Conservation (phyloP, 345 rosid genomes). For the Lumnitzera racemosa region DNA sequence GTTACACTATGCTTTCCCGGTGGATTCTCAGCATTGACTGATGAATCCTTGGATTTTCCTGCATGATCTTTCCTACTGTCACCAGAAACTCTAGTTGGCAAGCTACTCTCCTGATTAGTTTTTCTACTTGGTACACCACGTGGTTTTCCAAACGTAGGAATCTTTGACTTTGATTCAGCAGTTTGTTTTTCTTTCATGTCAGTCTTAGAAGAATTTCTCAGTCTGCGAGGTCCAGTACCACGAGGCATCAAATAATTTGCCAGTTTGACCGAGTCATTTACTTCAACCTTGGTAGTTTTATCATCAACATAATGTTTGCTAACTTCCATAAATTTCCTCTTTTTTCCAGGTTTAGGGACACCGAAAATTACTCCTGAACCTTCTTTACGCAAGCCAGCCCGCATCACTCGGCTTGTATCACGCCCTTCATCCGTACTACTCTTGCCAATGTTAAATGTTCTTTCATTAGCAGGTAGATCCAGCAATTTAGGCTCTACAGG, state of each 20-base stretch:
- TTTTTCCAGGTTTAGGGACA: conserved; percentile 98
- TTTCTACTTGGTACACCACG: conserved; percentile 38
- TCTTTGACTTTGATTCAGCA: conserved; percentile 41
- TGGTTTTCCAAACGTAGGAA: conserved; percentile 22
- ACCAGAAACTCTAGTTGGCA: conserved; percentile 24
- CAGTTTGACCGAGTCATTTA: conserved; percentile 58
- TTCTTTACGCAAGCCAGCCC: conserved; percentile 82
- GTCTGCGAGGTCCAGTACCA: conserved; percentile 51
- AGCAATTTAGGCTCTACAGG: conserved; percentile 39
- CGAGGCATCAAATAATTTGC: conserved; percentile 62
- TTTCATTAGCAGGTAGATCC: conserved; percentile 50
- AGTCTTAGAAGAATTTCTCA: conserved; percentile 43
- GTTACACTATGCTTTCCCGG: conserved; percentile 24
- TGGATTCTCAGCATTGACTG: conserved; percentile 21
- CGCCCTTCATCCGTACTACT: conserved; percentile 39
- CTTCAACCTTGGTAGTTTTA: conserved; percentile 33
- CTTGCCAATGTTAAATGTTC: conserved; percentile 60
- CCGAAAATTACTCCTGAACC: conserved; percentile 37
- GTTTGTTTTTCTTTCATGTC: conserved; percentile 52
- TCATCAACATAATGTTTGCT: conserved; percentile 83
- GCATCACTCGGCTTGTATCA: conserved; percentile 42
- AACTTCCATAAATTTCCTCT: conserved; percentile 96
- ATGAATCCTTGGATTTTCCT: conserved; percentile 30
- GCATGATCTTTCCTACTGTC: conserved; percentile 27
- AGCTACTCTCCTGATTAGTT: conserved; percentile 35